Evolutionary conservation across 2,329 filamentous ascomycete genomes (phyloP), one percentile per base, ranked within the genome.

Genomic region (Verticillium nonalfalfae): DNA sequence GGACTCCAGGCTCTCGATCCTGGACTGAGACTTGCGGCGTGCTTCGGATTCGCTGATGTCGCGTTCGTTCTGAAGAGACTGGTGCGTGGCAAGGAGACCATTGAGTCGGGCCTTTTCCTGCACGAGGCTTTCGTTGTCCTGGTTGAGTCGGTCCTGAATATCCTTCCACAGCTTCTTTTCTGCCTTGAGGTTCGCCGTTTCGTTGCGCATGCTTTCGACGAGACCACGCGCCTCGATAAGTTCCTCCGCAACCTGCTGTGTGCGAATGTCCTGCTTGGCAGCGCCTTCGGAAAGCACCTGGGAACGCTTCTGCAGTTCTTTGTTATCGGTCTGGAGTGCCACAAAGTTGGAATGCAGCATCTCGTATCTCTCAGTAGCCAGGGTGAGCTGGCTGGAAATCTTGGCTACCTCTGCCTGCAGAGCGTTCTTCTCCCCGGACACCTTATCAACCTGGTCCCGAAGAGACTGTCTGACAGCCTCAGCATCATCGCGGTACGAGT

Each of bases 91-190:
- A 56, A 97, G 85, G 36, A 97, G 81, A 61, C 87, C 88, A 74
- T 94, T 96, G 4, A 98, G 83, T 35, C 93, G 85, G 56, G 88
- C 86, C 66, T 93, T 90, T 73, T 99, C 95, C 63, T 96, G 91
- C 52, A 90, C 83, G 13, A 98, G 79, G 21, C 79, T 86, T 70
- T 97, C 92, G 66, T 95, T 97, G 70, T 98, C 93, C 68, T 95
- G 91, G 64, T 86, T 90, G 54, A 98, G 81, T 59, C 96, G 88
- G 65, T 90, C 89, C 72, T 98, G 93, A 38, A 97, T 96, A 61
- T 90, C 91, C 78, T 95, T 96, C 90, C 91, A 97, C 10, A 99
- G 81, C 40, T 92, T 90, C 77, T 97, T 97, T 75, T 98, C 94
- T 0, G 94, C 93, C 74, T 96, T 97, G 38, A 97, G 84, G 70